Evolutionary conservation across 129 eudicot genomes (phyloP).

Genomic region (Saussurea involucrata): DNA sequence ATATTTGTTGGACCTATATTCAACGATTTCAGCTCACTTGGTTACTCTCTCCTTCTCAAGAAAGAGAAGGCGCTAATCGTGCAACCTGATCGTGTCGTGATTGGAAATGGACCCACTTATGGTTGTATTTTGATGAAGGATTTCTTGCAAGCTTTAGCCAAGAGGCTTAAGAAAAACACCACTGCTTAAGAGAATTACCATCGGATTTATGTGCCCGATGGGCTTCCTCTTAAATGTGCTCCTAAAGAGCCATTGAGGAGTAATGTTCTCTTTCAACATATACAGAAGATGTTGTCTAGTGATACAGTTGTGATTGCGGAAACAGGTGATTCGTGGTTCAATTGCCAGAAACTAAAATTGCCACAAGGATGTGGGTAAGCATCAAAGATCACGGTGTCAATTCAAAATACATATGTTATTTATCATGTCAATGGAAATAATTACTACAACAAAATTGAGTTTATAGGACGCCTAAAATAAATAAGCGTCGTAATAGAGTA

Average conservation of each 20-base stretch:
- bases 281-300: conserved; percentile 63
- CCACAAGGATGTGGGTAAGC: conserved; percentile 78
- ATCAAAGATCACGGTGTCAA: background rate
- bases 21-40: conserved; percentile 77
- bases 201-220: conserved; percentile 64
- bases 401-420: background rate
- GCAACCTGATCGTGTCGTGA: conserved; percentile 60
- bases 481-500: too few species aligned
- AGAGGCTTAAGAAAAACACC: conserved; percentile 44
- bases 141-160: conserved; percentile 51
- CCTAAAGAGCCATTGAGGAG: conserved; percentile 70
- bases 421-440: background rate
- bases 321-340: conserved; percentile 80
- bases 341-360: conserved; percentile 67
- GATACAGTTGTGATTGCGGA: conserved; percentile 74
- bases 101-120: conserved; percentile 62
- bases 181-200: conserved; percentile 68
- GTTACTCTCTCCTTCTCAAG: conserved; percentile 70
- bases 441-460: too few species aligned
- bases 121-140: conserved; percentile 79
- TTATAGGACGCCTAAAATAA: too few species aligned
- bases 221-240: conserved; percentile 43
- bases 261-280: conserved; percentile 63
- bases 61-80: conserved; percentile 64
- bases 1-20: conserved; percentile 80